A percentile compares a stretch with the other conserved stretches of the same genome.
Conservation (phyloP, 1,284 basidiomycete species). For the Coniophora puteana region DNA sequence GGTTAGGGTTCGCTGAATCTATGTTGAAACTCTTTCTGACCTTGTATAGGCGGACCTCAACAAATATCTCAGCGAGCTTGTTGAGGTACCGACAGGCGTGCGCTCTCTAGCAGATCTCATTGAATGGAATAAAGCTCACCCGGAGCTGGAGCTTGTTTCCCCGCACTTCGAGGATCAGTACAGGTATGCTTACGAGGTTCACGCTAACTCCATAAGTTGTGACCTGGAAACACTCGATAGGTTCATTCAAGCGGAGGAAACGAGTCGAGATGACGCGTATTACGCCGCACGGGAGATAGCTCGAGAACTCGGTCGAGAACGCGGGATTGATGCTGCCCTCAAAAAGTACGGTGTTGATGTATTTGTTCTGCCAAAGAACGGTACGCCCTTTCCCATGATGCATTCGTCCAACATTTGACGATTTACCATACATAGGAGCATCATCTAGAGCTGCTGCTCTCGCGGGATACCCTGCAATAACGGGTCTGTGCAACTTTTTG, state of each 20-base stretch:
- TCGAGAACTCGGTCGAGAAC: constrained; percentile 29
- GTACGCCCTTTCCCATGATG: constrained; percentile 14
- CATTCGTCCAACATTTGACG: too few relatives aligned
- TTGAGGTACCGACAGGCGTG: constrained; percentile 2
- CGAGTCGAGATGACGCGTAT: constrained; percentile 30
- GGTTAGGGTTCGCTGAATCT: constrained; percentile 17
- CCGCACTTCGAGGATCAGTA: constrained; percentile 34
- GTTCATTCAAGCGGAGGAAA: constrained; percentile 31
- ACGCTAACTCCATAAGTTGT: neutral
- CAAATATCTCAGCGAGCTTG: constrained; percentile 19
- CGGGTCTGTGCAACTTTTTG: neutral
- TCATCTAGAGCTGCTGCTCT: neutral
- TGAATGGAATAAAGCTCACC: constrained; percentile 39
- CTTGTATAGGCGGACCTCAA: constrained; percentile 29
- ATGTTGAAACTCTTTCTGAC: too few relatives aligned
- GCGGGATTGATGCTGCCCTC: constrained; percentile 39
- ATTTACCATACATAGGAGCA: too few relatives aligned
- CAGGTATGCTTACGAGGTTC: constrained; percentile 19
- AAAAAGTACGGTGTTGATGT: constrained; percentile 35
- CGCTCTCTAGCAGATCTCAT: constrained; percentile 33
- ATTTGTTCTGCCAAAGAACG: constrained; percentile 32
- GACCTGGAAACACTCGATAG: constrained; percentile 14
- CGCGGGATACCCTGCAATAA: neutral
- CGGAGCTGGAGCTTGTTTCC: constrained; percentile 32
- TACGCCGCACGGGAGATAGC: constrained; percentile 30